Evolutionary conservation across 495 filamentous ascomycete species (phyloP), one percentile per base, ranked within the genome.

Genomic region (Penicillium ucsense): DNA sequence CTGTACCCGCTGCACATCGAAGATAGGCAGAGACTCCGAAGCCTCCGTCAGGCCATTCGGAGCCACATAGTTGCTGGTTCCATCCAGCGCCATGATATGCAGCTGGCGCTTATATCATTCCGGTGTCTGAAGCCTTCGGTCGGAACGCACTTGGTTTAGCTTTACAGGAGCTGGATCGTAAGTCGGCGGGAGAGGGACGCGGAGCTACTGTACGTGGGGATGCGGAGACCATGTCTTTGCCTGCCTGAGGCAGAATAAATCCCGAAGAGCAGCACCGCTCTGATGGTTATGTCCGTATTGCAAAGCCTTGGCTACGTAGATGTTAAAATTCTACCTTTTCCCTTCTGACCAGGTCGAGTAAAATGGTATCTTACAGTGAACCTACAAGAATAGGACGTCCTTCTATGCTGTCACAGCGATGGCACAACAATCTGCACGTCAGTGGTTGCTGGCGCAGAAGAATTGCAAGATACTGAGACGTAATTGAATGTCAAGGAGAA

Each of bases 1-100:
- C 71, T 88, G 81, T 12, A 98, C 92, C 48, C 73, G 82, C 64
- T 91, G 84, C 58, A 97, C 81, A 58, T 94, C 83, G 74, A 98
- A 96, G 65, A 97, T 94, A 50, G 89, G 87, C 31, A 89, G 73
- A 40, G 75, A 75, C 52, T 82, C 78, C 35, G 73, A 65, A 43
- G 84, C 68, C 56, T 86, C 79, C 50, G 78, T 76, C 34, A 77
- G 60, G 66, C 66, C 72, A 61, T 56, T 68, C 48, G 69, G 68
- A 62, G 76, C 66, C 64, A 71, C 74, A 67, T 78, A 80, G 53
- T 75, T 73, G 55, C 67, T 69, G 49, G 74, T 64, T 54, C 58
- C 54, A 41, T 77, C 71, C 64, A 74, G 73, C 62, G 73, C 75
- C 76, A 80, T 80, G 51, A 43, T 67, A 66, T 66, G 66, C 66